phyloP scores from a whole-genome alignment of 305 asterid species.

The Ajuga reptans region DNA sequence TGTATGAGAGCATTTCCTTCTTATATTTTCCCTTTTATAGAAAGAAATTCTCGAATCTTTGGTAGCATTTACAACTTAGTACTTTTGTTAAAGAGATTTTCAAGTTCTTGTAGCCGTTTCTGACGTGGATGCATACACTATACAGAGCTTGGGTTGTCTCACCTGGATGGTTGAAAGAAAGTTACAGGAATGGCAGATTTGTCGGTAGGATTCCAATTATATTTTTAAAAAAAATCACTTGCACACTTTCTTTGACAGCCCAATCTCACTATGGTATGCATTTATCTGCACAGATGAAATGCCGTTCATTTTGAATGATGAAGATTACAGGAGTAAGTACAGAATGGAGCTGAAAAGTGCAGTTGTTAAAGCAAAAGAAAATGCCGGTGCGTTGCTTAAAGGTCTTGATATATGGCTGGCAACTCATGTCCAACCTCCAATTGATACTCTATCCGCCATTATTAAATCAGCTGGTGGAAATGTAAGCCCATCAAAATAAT shows the following conservation, averaged over 20 bases:
- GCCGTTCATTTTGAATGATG: constrained; percentile 61
- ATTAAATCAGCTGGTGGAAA: constrained; percentile 70
- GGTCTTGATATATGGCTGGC: constrained; percentile 65
- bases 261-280: not conserved
- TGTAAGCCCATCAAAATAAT: constrained; percentile 39
- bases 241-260: not conserved
- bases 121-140: constrained; percentile 11
- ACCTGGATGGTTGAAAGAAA: constrained; percentile 79
- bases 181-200: constrained; percentile 62
- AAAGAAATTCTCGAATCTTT: not conserved
- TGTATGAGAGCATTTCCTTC: too few relatives aligned
- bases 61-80: not conserved
- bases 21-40: not conserved
- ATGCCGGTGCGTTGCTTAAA: constrained; percentile 49
- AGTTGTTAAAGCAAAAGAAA: constrained; percentile 49
- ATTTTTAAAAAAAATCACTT: not conserved
- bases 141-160: constrained; percentile 82
- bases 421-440: constrained; percentile 62
- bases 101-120: not conserved
- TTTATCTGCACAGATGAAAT: constrained; percentile 49
- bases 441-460: constrained; percentile 45
- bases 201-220: constrained; percentile 39
- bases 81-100: not conserved
- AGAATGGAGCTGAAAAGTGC: constrained; percentile 53
- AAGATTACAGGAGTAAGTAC: constrained; percentile 47